These are phyloP conservation scores for Rutstroemia sp. DNA, from an alignment of 2,329 filamentous ascomycete genomes.

Conservation along the genomic window DNA sequence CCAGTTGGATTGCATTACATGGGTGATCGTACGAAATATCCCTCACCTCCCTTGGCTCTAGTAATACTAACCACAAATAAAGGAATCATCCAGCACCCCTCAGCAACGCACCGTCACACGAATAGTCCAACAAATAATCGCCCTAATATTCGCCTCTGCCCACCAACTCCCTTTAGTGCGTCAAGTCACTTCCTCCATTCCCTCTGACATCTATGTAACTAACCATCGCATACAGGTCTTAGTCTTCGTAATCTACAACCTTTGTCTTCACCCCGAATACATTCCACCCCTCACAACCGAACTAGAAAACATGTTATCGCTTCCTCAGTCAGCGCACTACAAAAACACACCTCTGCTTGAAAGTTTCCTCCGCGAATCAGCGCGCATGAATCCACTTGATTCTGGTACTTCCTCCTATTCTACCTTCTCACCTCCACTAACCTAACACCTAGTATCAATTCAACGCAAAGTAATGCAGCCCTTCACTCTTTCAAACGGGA, in stretches of 20 bases:
- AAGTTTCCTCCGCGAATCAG: background rate
- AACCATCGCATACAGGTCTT: background rate
- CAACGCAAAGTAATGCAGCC: conserved; percentile 2
- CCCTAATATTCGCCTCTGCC: background rate
- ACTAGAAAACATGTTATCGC: background rate
- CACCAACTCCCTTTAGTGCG: background rate
- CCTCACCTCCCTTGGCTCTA: no score
- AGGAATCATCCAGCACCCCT: background rate
- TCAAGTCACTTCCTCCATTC: no score
- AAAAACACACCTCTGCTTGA: background rate
- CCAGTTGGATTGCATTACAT: no score
- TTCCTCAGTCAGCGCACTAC: background rate
- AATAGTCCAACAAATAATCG: background rate
- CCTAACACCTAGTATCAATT: background rate
- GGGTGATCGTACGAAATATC: no score
- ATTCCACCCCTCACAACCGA: background rate
- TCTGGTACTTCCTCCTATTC: background rate
- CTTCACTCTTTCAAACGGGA: background rate
- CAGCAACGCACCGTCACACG: background rate
- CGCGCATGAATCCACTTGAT: background rate
- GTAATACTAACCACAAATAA: no score
- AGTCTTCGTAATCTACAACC: background rate
- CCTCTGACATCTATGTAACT: no score
- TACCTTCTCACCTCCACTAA: no score
- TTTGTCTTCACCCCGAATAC: background rate